These are phyloP conservation scores for Saccharomyces hybrid DNA, from an alignment of 1,139 yeast species.

Conservation along the genomic window DNA sequence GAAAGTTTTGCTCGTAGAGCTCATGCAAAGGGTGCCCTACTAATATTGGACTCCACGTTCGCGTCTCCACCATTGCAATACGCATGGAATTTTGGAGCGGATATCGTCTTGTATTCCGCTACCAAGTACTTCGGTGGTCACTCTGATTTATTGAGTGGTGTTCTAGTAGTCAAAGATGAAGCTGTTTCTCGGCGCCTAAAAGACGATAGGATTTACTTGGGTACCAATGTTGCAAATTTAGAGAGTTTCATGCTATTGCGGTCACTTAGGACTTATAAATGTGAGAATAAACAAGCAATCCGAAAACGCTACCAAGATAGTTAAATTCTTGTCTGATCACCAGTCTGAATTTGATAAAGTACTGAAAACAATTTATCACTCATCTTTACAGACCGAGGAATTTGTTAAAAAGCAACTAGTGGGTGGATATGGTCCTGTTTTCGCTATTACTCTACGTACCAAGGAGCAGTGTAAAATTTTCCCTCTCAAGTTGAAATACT, in stretches of 20 bases:
- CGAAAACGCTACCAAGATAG: slow-evolving; percentile 52
- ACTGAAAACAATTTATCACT: slow-evolving; percentile 52
- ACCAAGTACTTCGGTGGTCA: slow-evolving; percentile 92
- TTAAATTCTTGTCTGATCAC: slow-evolving; percentile 48
- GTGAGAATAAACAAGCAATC: slow-evolving; percentile 65
- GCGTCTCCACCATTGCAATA: slow-evolving; percentile 89
- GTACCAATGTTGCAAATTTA: slow-evolving; percentile 70
- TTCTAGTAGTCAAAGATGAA: slow-evolving; percentile 53
- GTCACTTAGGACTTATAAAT: slow-evolving; percentile 69
- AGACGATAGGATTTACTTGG: slow-evolving; percentile 60
- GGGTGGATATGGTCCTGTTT: slow-evolving; percentile 65
- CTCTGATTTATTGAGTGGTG: slow-evolving; percentile 79
- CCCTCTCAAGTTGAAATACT: slow-evolving; percentile 60
- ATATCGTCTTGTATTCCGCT: slow-evolving; percentile 79
- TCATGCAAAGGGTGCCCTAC: slow-evolving; percentile 58
- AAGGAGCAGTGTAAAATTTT: slow-evolving; percentile 52
- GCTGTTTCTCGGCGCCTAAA: slow-evolving; percentile 40
- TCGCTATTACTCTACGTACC: slow-evolving; percentile 49
- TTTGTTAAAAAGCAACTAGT: slow-evolving; percentile 59
- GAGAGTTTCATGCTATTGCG: slow-evolving; percentile 69
- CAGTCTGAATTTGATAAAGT: slow-evolving; percentile 36
- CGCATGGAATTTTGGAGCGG: slow-evolving; percentile 76
- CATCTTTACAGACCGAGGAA: slow-evolving; percentile 62
- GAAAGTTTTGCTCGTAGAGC: slow-evolving; percentile 55
- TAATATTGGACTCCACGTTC: slow-evolving; percentile 77